A percentile compares a stretch with the other conserved stretches of the same genome.
Evolutionary conservation across 495 filamentous ascomycete species (phyloP).

Genomic region (Terfezia boudieri): DNA sequence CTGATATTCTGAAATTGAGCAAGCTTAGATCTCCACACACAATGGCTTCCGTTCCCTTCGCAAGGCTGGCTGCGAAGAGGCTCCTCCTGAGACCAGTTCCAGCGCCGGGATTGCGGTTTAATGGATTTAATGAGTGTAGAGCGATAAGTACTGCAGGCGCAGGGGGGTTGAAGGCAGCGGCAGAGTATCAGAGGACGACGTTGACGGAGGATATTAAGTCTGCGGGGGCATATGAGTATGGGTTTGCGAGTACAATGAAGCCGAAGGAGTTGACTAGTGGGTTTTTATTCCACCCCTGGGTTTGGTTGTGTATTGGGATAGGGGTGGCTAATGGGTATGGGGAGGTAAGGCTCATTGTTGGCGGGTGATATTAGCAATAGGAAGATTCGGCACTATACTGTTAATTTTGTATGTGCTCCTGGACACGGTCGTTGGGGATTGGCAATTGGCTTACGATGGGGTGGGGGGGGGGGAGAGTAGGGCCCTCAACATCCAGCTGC

Average conservation of each 20-base stretch:
- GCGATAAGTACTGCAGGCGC: too few species aligned
- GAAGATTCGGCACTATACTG: slow-evolving; percentile 96
- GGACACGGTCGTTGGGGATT: not conserved
- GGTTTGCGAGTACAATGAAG: not conserved
- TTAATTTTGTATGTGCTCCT: slow-evolving; percentile 48
- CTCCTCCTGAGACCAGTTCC: slow-evolving; percentile 27
- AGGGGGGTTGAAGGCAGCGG: not conserved
- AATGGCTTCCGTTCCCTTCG: slow-evolving; percentile 41
- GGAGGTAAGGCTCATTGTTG: too few species aligned
- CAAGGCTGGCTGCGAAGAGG: slow-evolving; percentile 43
- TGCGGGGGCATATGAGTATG: not conserved
- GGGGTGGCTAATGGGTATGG: too few species aligned
- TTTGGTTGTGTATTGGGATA: too few species aligned
- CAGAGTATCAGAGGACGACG: not conserved
- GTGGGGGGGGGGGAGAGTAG: slow-evolving; percentile 1
- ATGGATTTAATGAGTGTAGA: too few species aligned
- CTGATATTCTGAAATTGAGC: too few species aligned
- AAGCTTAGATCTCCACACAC: slow-evolving; percentile 5
- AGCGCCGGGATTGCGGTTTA: slow-evolving; percentile 1
- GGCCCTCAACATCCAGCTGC: slow-evolving; percentile 97
- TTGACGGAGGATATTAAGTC: not conserved
- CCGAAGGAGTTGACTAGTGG: not conserved
- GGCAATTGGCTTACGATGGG: not conserved
- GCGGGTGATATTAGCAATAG: slow-evolving; percentile 25
- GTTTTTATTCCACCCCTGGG: too few species aligned